Evolutionary conservation across 108 stramenopile genomes (phyloP), one percentile per base, ranked within the genome.

Genomic region (Cyclotella kingstonii): DNA sequence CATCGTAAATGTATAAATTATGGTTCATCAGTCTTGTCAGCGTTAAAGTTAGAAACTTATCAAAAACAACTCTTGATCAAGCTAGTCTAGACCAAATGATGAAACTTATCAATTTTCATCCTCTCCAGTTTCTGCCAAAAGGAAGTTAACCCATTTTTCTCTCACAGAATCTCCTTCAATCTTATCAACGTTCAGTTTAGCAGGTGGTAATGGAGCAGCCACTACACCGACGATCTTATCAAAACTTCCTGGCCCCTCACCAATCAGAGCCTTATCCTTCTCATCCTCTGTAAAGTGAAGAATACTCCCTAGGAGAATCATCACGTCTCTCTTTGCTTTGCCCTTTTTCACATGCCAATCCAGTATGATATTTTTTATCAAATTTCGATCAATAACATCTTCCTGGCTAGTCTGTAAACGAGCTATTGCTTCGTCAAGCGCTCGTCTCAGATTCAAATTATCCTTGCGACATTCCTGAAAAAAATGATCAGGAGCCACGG

Each of bases 321-420:
- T 68, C 6, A 94, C 88, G 66, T 90, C 82, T 54, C 91, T 69
- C 56, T 86, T 85, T 5, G 62, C 78, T 47, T 85, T 86, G 33
- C 76, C 78, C 49, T 84, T 76, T 74, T 80, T 81, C 4, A 60
- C 57, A 38, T 85, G 81, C 93, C 93, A 94, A 68, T 94, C 93
- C 36, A 94, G 72, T 23, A 94, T 84, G 22, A 94, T 82, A 57
- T 91, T 94, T 59, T 94, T 94, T 70, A 94, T 94, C 14, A 94
- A 53, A 18, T 73, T 65, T 48, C 93, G 81, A 74, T 94, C 93
- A 30, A 94, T 79, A 12, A 94, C 84, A 58, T 94, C 93, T 69
- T 94, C 93, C 75, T 94, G 89, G n/a, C 69, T 90, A 9, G 77
- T 77, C 66, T 89, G 87, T n/a, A 94, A 63, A 21, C 90, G 77